These are phyloP conservation scores for Diaporthe ilicicola DNA, from an alignment of 2,329 filamentous ascomycete genomes.

Conservation along the genomic window DNA sequence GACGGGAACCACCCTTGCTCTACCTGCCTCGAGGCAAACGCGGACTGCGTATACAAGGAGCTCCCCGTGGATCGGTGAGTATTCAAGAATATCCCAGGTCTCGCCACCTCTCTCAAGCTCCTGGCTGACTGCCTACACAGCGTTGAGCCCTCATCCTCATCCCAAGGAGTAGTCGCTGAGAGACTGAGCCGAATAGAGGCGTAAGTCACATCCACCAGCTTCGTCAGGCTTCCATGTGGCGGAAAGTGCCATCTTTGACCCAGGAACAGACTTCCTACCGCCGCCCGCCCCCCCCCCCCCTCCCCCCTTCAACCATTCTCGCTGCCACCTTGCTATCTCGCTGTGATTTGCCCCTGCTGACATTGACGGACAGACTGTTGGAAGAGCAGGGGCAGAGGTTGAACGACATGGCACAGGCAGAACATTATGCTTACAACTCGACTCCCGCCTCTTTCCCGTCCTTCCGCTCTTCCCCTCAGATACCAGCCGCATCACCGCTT, in stretches of 20 bases:
- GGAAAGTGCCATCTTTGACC: constrained; percentile 35
- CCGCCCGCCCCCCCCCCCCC: too few relatives aligned
- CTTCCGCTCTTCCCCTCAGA: constrained; percentile 26
- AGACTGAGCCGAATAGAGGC: constrained; percentile 49
- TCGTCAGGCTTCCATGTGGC: constrained; percentile 36
- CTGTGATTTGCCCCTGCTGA: constrained; percentile 32
- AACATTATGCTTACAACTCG: constrained; percentile 7
- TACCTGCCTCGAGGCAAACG: constrained; percentile 48
- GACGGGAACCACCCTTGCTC: constrained; percentile 50
- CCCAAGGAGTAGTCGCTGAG: constrained; percentile 46
- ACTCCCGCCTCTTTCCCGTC: constrained; percentile 26
- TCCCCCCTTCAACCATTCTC: constrained; percentile 13
- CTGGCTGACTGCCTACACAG: constrained; percentile 33
- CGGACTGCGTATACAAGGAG: constrained; percentile 51
- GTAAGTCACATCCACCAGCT: constrained; percentile 12
- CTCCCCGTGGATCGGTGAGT: constrained; percentile 41
- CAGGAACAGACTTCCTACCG: neutral
- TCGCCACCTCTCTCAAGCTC: neutral
- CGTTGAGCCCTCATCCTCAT: constrained; percentile 42
- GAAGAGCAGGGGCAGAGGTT: constrained; percentile 38
- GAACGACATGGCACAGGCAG: constrained; percentile 31
- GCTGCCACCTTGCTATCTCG: constrained; percentile 39
- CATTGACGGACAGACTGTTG: constrained; percentile 33
- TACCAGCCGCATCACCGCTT: constrained; percentile 28
- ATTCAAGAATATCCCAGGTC: neutral